Evolutionary conservation across 169 alveolate genomes (phyloP), one percentile per base, ranked within the genome.

Genomic region (Plasmodium fragile): DNA sequence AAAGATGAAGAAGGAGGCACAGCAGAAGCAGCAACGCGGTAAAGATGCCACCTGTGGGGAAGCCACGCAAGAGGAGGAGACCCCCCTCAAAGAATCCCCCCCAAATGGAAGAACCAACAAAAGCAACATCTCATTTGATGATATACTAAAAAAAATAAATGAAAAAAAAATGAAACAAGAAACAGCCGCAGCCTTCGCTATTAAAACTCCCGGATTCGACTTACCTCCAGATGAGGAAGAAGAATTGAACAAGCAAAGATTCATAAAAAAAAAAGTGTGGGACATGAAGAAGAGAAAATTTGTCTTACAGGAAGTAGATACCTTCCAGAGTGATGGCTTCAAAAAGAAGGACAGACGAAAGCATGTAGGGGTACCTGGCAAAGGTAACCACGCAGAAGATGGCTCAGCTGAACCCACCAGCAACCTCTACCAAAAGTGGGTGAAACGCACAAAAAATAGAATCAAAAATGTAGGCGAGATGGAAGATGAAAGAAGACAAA

Each of bases 161-260:
- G 59, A 89, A 41, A 89, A 70, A 71, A 92, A 59, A 69, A 83
- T 77, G 59, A 83, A 70, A 80, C 78, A 43, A 39, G 79, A 82
- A 28, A 69, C 92, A 10, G 34, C 18, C 53, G 4, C 59, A 22
- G 92, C 82, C 25, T 69, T 92, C 10, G 95, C 84, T 36, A 41
- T 94, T 18, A 95, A 94, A 45, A 34, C 78, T 4, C 92, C 94
- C 0, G 82, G 93, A 72, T 85, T 69, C 90, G 96, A 95, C 52
- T 82, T 95, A 80, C 94, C 75, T n/a, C 96, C 96, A 49, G 96
- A 95, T 85, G 96, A 95, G 65, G 95, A 92, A n/a, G 90, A 75
- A 41, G 96, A 95, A 78, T 45, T 95, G 43, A 95, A 82, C 41
- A 92, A 84, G 72, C 95, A 70, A 28, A 92, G 94, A 30, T 95